phyloP scores from a whole-genome alignment of 2,329 filamentous ascomycete genomes.

The Thelonectria blattea region DNA sequence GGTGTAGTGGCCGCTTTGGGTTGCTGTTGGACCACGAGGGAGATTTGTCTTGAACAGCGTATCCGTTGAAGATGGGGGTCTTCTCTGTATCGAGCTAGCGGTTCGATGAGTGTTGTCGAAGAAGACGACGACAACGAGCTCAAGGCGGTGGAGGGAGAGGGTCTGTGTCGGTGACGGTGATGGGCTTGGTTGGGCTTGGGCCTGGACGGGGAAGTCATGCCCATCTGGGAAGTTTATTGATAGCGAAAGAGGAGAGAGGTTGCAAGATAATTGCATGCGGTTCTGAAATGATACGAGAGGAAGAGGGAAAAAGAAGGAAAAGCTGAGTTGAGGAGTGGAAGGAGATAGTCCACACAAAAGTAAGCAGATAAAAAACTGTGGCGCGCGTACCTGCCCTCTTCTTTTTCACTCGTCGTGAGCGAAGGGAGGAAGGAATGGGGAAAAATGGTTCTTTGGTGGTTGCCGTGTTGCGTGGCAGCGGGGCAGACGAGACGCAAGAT shows the following conservation, averaged over 20 bases:
- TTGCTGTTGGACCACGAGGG: constrained; percentile 1
- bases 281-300: neutral
- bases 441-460: constrained; percentile 7
- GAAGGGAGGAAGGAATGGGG: neutral
- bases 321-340: neutral
- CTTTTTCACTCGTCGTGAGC: neutral
- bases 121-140: constrained; percentile 1
- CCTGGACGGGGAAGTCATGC: neutral
- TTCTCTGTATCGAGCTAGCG: neutral
- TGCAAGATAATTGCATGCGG: neutral
- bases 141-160: constrained; percentile 6
- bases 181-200: too few species aligned
- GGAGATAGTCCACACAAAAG: constrained; percentile 2
- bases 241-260: neutral
- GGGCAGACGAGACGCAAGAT: constrained; percentile 12
- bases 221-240: neutral
- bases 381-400: neutral
- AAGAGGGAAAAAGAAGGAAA: neutral
- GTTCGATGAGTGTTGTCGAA: constrained; percentile 2
- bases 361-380: neutral
- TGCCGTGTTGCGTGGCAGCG: constrained; percentile 17
- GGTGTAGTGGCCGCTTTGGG: constrained; percentile 5
- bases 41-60: constrained; percentile 7
- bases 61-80: neutral
- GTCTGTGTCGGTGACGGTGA: neutral